These are phyloP conservation scores for Gorgonomyces haynaldii DNA, from an alignment of 192 early-diverging fungal genomes.

Conservation along the genomic window DNA sequence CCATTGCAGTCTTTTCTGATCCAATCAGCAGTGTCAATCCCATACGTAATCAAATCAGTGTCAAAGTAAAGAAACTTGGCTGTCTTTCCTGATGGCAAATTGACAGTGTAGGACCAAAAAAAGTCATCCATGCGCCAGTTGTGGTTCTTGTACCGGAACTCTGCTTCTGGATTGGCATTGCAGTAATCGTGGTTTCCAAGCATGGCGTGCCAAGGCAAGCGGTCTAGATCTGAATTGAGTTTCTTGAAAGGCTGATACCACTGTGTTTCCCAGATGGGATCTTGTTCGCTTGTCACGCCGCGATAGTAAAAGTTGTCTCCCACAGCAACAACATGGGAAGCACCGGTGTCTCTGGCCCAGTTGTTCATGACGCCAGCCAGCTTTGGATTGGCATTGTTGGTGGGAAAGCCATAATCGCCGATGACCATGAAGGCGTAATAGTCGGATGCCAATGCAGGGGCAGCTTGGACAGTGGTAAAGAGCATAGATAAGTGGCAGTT, in stretches of 20 bases:
- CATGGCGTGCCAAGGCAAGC: slow-evolving; percentile 1
- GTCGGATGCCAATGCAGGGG: neutral
- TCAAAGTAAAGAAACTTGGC: neutral
- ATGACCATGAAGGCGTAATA: neutral
- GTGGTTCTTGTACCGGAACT: neutral
- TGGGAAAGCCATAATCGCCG: neutral
- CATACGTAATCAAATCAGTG: neutral
- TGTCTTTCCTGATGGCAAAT: neutral
- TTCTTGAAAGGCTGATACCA: slow-evolving; percentile 1
- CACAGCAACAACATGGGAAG: neutral
- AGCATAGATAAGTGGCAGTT: too few relatives aligned
- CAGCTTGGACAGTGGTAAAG: too few relatives aligned
- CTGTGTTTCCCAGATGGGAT: neutral
- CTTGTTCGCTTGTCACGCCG: neutral
- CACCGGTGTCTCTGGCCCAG: neutral
- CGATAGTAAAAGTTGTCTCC: slow-evolving; percentile 2
- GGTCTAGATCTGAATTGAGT: neutral
- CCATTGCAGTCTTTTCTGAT: neutral
- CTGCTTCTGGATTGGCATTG: neutral
- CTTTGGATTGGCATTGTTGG: neutral
- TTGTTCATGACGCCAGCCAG: neutral
- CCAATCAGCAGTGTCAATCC: neutral
- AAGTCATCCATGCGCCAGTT: slow-evolving; percentile 1
- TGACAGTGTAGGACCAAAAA: neutral
- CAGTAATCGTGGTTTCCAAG: slow-evolving; percentile 3